These are phyloP conservation scores for Salpingoeca rosetta DNA, from an alignment of 78 protist genomes.

Conservation along the genomic window DNA sequence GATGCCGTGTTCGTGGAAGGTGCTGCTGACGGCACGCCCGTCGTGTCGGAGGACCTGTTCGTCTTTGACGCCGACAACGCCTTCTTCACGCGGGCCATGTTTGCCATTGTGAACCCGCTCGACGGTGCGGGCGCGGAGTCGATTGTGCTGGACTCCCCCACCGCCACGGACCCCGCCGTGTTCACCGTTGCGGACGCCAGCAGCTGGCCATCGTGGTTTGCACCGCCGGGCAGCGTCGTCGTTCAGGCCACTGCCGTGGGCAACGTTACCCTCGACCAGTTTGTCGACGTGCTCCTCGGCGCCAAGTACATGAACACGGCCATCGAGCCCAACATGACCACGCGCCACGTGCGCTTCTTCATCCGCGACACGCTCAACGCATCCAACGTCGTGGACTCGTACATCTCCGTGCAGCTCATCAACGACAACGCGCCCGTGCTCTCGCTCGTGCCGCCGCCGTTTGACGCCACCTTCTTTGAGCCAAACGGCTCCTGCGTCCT, in stretches of 20 bases:
- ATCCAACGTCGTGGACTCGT: not conserved
- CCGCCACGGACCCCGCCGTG: too few species aligned
- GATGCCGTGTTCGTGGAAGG: too few species aligned
- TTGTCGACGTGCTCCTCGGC: not conserved
- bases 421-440: conserved; percentile 5
- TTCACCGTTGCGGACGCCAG: not conserved
- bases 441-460: too few species aligned
- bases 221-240: not conserved
- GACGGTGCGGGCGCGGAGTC: not conserved
- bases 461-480: too few species aligned
- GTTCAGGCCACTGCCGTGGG: not conserved
- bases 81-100: not conserved
- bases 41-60: not conserved
- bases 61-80: not conserved
- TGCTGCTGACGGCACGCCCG: too few species aligned
- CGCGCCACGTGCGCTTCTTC: not conserved
- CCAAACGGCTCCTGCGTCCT: too few species aligned
- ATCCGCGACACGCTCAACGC: not conserved
- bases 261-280: not conserved
- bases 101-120: not conserved
- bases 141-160: too few species aligned
- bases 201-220: too few species aligned
- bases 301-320: not conserved
- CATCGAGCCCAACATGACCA: not conserved
- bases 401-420: not conserved